Evolutionary conservation across 2,329 filamentous ascomycete species (phyloP), one percentile per base, ranked within the genome.

Genomic region (Cytospora paraplurivora): DNA sequence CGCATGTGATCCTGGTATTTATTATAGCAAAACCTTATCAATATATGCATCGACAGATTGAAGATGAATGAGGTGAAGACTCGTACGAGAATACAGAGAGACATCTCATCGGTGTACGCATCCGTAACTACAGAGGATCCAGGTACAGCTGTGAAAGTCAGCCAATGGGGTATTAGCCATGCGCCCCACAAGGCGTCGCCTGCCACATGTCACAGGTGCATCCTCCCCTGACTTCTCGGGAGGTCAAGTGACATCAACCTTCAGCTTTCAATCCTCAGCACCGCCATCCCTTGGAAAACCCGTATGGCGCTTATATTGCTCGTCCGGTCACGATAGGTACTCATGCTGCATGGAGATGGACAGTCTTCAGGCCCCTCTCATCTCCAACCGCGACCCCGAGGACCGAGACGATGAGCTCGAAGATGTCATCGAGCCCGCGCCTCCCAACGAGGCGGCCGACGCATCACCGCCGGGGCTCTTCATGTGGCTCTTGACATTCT

Each of bases 401-500:
- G 64, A 69, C 62, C 66, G 65, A 57, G 67, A 67, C 17, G 64
- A 68, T 58, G 68, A 71, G 41, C 66, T 68, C 41, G 70, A 69
- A 62, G 76, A 77, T 68, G 68, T 69, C 37, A 65, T 59, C 49
- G 56, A 35, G 4, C 65, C 69, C 47, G 58, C 69, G 32, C 66
- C 56, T 51, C 32, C 53, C 17, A 19, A 32, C 21, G 63, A 57
- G 51, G 67, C 64, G 8, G 53, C 33, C 4, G 49, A 60, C 8
- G 13, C 59, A 4, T 64, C 65, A 11, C 54, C 68, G n/a, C 79
- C 81, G 3, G 79, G 83, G 3, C 58, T 79, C 21, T 88, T 87
- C 67, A 79, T 89, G 37, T 84, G 87, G 79, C 72, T 86, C 15
- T 76, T 90, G 66, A 88, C 87, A 4, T 75, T 88, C 56, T 84